These are phyloP conservation scores for Raddia guianensis DNA, from an alignment of 176 grass and related monocot genomes.

Conservation along the genomic window DNA sequence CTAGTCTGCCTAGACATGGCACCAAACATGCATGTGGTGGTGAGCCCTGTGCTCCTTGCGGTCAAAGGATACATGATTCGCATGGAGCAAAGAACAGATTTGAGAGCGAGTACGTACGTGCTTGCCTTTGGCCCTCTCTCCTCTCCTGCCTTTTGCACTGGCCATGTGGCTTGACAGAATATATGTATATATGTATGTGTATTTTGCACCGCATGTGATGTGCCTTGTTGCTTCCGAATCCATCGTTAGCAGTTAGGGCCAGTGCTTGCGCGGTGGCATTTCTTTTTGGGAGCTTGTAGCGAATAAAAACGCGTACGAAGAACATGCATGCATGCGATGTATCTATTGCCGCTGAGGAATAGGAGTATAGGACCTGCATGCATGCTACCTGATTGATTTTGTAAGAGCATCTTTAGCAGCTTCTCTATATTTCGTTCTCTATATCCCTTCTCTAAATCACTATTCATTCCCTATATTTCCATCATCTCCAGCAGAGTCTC, in stretches of 20 bases:
- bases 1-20: background rate
- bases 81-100: background rate
- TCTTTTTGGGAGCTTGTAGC: constrained; percentile 25
- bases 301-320: background rate
- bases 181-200: background rate
- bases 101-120: background rate
- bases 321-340: too few species aligned
- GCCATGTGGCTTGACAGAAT: constrained; percentile 39
- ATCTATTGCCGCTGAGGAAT: too few species aligned
- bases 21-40: constrained; percentile 47
- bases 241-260: constrained; percentile 22
- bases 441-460: too few species aligned
- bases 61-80: constrained; percentile 32
- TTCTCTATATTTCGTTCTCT: too few species aligned
- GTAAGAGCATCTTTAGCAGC: too few species aligned
- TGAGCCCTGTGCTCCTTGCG: background rate
- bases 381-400: too few species aligned
- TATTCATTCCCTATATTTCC: too few species aligned
- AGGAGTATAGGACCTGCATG: too few species aligned
- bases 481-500: too few species aligned
- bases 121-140: background rate
- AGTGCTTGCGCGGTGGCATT: constrained; percentile 2
- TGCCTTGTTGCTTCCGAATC: constrained; percentile 18
- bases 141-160: background rate
- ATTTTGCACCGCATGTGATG: constrained; percentile 13